Evolutionary conservation across 2,329 filamentous ascomycete species (phyloP), one percentile per base, ranked within the genome.

Genomic region (Microcyclospora tardicrescens): DNA sequence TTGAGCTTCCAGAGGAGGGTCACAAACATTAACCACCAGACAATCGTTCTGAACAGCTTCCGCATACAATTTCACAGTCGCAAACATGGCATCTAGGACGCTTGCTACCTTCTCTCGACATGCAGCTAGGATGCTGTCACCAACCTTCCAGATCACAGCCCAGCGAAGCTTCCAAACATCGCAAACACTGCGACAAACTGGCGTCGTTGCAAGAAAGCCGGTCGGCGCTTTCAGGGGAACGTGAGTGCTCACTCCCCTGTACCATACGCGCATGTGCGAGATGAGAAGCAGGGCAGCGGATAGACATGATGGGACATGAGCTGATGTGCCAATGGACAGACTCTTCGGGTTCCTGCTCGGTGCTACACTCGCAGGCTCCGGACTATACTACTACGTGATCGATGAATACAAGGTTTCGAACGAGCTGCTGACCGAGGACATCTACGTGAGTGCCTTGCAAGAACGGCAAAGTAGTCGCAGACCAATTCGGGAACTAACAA

Each of bases 371-470:
- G 79, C 87, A 33, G 86, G 85, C 54, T 75, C 73, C 37, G 80
- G 77, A 42, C 81, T 93, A 53, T 96, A 95, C 68, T 86, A 84
- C 61, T 96, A 96, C 62, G 75, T 94, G 49, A 67, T 96, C 53
- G 78, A 89, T 60, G 87, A 96, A 63, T 96, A 95, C 70, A 85
- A 86, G 66, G 72, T 86, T 33, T 84, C 85, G 51, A 96, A 95
- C 67, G 84, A 93, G 65, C 73, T 95, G 57, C 69, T 96, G 64
- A 89, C 81, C 44, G 86, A 94, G 65, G 89, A 96, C 64, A 94
- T 96, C 61, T 89, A 89, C 65, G 89, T 95, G 74, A 63, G 84
- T 80, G 39, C 33, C 38, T 34, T 8, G 8, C 19, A 24, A 24
- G 19, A 41, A 36, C 42, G 28, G 14, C 15, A 12, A 16, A 8